Evolutionary conservation across 768 basidiomycete genomes (phyloP), one percentile per base, ranked within the genome.

Genomic region (Xerocomus spinulosus): DNA sequence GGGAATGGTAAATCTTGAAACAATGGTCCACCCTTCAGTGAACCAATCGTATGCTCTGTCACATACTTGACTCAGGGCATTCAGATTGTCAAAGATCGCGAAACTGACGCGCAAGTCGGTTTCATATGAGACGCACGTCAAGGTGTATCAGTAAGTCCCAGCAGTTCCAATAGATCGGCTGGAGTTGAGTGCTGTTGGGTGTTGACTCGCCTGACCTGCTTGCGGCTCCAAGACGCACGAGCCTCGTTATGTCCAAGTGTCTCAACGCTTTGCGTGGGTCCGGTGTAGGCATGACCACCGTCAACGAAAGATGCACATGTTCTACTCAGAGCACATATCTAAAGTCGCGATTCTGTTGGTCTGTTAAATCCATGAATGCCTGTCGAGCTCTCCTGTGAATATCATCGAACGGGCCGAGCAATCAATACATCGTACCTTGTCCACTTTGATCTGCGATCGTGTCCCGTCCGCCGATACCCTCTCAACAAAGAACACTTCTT

Each of bases 281-380:
- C n/a, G n/a, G 26, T 5, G 26, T 5, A 28, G 26, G 26, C 10
- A 10, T 28, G 26, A 28, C 26, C 10, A 28, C 26, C 26, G 26
- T 28, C 26, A 28, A 10, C 26, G 26, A n/a, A n/a, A n/a, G n/a
- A n/a, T n/a, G n/a, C n/a, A n/a, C n/a, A n/a, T n/a, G n/a, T n/a
- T n/a, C n/a, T n/a, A n/a, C n/a, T 28, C 28, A 85, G 48, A 86
- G 65, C 23, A 86, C 82, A 57, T 87, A 87, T 68, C 86, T 72
- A 66, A 83, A 87, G 44, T 85, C 82, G 9, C 78, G 73, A 55
- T 87, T 87, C 61, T 87, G 81, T 25, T 66, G 70, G 58, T 88
- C 86, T 1, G 86, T 88, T 55, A 87, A 66, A 58, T 88, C 86
- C 67, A 86, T 62, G 60, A 79, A 83, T 73, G 79, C 83, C 82